Evolutionary conservation across 2,329 filamentous ascomycete genomes (phyloP).

Genomic region (Fusarium sp.): DNA sequence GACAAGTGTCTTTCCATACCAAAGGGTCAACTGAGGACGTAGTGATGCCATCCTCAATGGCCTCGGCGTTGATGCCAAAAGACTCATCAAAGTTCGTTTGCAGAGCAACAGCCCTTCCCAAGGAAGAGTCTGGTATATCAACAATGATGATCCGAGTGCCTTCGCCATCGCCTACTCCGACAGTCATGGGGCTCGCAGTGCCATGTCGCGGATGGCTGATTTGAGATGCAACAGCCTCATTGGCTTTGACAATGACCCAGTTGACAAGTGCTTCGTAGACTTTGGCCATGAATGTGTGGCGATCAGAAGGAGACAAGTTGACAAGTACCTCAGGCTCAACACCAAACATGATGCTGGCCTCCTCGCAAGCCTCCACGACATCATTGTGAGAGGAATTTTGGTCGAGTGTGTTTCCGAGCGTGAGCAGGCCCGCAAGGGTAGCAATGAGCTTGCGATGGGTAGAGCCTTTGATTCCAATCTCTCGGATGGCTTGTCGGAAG

Average conservation of each 20-base stretch:
- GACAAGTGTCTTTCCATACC: slow-evolving; percentile 85
- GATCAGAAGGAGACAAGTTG: slow-evolving; percentile 84
- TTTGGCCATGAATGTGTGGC: slow-evolving; percentile 83
- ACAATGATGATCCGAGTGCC: slow-evolving; percentile 91
- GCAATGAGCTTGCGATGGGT: slow-evolving; percentile 86
- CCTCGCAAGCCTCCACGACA: slow-evolving; percentile 88
- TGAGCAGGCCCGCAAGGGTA: slow-evolving; percentile 85
- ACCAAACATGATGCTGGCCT: slow-evolving; percentile 89
- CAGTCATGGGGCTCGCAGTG: slow-evolving; percentile 68
- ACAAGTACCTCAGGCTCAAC: slow-evolving; percentile 86
- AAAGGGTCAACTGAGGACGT: slow-evolving; percentile 78
- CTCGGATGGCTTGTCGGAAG: slow-evolving; percentile 86
- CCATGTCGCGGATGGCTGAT: slow-evolving; percentile 72
- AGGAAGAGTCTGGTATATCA: slow-evolving; percentile 81
- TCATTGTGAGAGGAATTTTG: slow-evolving; percentile 86
- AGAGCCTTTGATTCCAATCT: slow-evolving; percentile 92
- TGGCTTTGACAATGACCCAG: slow-evolving; percentile 92
- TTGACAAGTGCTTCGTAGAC: slow-evolving; percentile 95
- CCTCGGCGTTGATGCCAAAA: slow-evolving; percentile 92
- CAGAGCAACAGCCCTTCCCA: slow-evolving; percentile 89
- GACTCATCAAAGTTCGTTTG: slow-evolving; percentile 92
- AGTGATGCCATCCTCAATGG: slow-evolving; percentile 93
- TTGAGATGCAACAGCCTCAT: slow-evolving; percentile 82
- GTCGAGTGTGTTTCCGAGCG: slow-evolving; percentile 90
- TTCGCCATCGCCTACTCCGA: slow-evolving; percentile 75